Evolutionary conservation across 2,329 filamentous ascomycete genomes (phyloP), one percentile per base, ranked within the genome.

Genomic region (Venturia oleaginea): DNA sequence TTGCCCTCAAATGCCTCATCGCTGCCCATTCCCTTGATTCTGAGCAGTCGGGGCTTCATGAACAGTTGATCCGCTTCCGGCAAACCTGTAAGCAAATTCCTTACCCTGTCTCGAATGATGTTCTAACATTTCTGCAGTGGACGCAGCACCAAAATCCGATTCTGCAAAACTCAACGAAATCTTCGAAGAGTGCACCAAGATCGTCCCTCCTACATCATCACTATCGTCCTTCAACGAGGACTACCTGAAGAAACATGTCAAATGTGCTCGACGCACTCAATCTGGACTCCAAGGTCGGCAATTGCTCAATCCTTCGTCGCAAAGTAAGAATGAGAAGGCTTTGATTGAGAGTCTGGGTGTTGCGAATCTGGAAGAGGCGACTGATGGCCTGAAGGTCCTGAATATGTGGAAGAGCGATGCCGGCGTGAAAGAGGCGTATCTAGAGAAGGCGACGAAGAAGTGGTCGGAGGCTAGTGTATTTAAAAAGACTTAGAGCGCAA

Each of bases 1-100:
- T 96, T 66, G 93, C 94, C 0, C 82, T 97, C 66, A 90, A 91
- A 71, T 96, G 91, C 75, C 83, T 99, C 63, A 85, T 90, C 60
- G 87, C 90, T 22, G 87, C 91, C 34, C 78, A 85, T 64, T 80
- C 82, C 3, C 80, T 97, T 40, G 87, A 94, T 67, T 75, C 86
- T 2, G 80, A 85, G 57, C 82, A 92, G 71, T 83, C 90, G 13
- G 85, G 83, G 67, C 83, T 93, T n/a, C 87, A 92, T 72, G 85
- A 91, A 71, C 90, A 94, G 73, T 80, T 83, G 37, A 79, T 88
- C 54, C 83, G 85, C 65, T 88, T 97, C 78, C 86, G 85, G 67
- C 81, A 86, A 69, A 79, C 83, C 40, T 75, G 76, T 78, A 70
- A 72, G 75, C 71, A 32, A 24, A 17, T 15, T 15, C 54, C 19